These are phyloP conservation scores for Macrolepiota dolichaula DNA, from an alignment of 768 basidiomycete species.

Conservation along the genomic window DNA sequence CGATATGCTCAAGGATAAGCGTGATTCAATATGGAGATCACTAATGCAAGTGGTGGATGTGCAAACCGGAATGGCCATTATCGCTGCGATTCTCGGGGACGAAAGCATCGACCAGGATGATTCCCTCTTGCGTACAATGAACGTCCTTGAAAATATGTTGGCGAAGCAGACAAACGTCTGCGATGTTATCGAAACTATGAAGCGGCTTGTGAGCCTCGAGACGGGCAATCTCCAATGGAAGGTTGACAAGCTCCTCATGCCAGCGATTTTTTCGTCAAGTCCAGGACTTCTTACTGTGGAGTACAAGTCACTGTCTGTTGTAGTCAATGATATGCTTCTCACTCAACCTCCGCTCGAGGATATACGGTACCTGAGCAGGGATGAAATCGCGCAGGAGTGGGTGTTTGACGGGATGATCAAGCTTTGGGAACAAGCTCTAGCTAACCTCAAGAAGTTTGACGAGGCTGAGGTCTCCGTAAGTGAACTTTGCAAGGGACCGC, in stretches of 20 bases:
- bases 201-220: slow-evolving; percentile 33
- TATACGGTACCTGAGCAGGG: slow-evolving; percentile 51
- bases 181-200: slow-evolving; percentile 53
- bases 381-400: slow-evolving; percentile 53
- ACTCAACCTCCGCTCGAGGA: slow-evolving; percentile 51
- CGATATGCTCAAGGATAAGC: slow-evolving; percentile 22
- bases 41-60: slow-evolving; percentile 47
- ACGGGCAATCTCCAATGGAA: slow-evolving; percentile 38
- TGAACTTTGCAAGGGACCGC: slow-evolving; percentile 9
- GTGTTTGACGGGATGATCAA: slow-evolving; percentile 49
- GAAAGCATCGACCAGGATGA: slow-evolving; percentile 29
- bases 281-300: slow-evolving; percentile 23
- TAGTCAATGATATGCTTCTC: slow-evolving; percentile 21
- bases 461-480: slow-evolving; percentile 49
- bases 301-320: slow-evolving; percentile 14
- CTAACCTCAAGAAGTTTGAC: slow-evolving; percentile 42
- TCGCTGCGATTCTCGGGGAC: slow-evolving; percentile 49
- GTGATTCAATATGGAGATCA: slow-evolving; percentile 43
- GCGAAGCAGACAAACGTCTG: slow-evolving; percentile 43
- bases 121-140: slow-evolving; percentile 42
- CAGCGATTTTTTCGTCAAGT: slow-evolving; percentile 21
- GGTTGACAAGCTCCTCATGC: slow-evolving; percentile 19
- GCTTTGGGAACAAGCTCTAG: slow-evolving; percentile 49
- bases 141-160: slow-evolving; percentile 55
- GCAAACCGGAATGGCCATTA: slow-evolving; percentile 49